Percentiles rank a stretch among this genome's conserved stretches.
These are phyloP conservation scores for Aspergillus bombycis DNA, from an alignment of 2,329 filamentous ascomycete genomes.

Conservation along the genomic window DNA sequence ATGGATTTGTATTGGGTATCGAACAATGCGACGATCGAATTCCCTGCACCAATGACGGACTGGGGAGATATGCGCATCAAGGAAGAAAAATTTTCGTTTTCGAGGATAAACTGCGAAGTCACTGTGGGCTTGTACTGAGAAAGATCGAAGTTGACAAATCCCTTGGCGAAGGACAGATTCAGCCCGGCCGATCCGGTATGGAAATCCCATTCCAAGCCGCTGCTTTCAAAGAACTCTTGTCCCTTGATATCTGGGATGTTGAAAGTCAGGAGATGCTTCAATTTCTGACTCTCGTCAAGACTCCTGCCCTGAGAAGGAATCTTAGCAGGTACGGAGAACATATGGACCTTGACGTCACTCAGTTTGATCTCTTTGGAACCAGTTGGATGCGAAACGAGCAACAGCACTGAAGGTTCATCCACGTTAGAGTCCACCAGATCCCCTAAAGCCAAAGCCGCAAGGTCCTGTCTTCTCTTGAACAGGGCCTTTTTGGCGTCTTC, in stretches of 20 bases:
- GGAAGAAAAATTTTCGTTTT: conserved; percentile 42
- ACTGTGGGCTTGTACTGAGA: conserved; percentile 46
- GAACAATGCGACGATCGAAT: conserved; percentile 48
- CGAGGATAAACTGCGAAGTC: conserved; percentile 43
- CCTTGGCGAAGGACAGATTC: conserved; percentile 42
- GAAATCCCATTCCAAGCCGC: conserved; percentile 42
- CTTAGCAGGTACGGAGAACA: conserved; percentile 42
- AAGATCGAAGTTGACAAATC: conserved; percentile 47
- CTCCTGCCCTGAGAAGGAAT: conserved; percentile 22
- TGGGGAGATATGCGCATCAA: conserved; percentile 48
- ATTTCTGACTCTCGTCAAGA: conserved; percentile 36
- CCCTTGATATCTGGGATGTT: conserved; percentile 37
- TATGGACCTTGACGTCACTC: conserved; percentile 41
- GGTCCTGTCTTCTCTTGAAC: conserved; percentile 45
- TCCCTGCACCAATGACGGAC: conserved; percentile 45
- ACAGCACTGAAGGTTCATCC: conserved; percentile 40
- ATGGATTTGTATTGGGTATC: conserved; percentile 52
- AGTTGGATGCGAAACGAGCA: conserved; percentile 44
- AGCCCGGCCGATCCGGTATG: conserved; percentile 44
- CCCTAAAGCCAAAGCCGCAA: conserved; percentile 40
- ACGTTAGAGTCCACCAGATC: conserved; percentile 31
- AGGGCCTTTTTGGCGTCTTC: conserved; percentile 46
- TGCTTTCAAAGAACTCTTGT: conserved; percentile 27
- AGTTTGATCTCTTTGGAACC: conserved; percentile 32
- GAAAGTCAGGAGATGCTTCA: conserved; percentile 42